phyloP scores from a whole-genome alignment of 2,329 filamentous ascomycete genomes.

The Verticillium isaacii region DNA sequence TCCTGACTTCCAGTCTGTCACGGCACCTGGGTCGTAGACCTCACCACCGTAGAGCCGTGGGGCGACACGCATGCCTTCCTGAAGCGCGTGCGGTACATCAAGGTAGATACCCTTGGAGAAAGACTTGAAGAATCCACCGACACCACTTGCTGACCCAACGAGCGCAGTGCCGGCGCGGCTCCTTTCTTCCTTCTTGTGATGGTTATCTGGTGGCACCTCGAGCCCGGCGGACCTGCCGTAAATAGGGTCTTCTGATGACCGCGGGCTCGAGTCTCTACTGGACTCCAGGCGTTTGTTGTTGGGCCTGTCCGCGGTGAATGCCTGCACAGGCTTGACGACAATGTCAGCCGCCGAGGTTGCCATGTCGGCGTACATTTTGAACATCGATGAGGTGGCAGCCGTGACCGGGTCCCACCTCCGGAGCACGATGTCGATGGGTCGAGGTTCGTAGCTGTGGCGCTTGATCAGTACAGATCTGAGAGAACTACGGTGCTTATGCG shows the following conservation, averaged over 20 bases:
- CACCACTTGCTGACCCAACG: conserved; percentile 10
- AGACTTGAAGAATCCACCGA: conserved; percentile 31
- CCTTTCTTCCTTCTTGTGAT: neutral
- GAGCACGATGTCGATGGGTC: conserved; percentile 24
- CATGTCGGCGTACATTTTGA: conserved; percentile 10
- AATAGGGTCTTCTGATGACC: neutral
- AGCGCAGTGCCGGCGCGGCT: conserved; percentile 5
- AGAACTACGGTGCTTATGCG: no score
- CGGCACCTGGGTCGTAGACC: conserved; percentile 25
- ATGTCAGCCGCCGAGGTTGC: conserved; percentile 11
- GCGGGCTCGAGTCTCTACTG: neutral
- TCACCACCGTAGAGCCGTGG: conserved; percentile 44
- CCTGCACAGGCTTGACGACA: conserved; percentile 12
- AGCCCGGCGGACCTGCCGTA: neutral
- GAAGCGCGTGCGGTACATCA: conserved; percentile 41
- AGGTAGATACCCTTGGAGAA: conserved; percentile 32
- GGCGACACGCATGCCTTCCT: conserved; percentile 48
- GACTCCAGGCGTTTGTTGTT: neutral
- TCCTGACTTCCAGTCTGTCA: conserved; percentile 42
- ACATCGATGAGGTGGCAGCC: conserved; percentile 13
- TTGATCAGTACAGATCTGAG: conserved; percentile 2
- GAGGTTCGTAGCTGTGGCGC: conserved; percentile 33
- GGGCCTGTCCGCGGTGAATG: conserved; percentile 5
- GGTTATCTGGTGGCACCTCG: neutral
- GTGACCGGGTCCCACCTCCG: conserved; percentile 27